These are phyloP conservation scores for Iris macrosiphon DNA, from an alignment of 106 monocot species.

Conservation along the genomic window DNA sequence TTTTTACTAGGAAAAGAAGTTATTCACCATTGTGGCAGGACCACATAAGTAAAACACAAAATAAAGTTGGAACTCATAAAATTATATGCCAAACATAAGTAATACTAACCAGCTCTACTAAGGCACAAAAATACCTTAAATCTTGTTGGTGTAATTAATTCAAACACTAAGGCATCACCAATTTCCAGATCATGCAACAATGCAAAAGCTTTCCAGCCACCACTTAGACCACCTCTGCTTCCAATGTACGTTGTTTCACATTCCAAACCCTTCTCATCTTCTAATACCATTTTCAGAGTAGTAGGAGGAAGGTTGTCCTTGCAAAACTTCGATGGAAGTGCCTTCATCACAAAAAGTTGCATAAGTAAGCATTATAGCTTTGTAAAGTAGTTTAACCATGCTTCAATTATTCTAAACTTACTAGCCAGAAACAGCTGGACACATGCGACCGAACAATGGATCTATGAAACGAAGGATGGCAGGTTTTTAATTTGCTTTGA, in stretches of 20 bases:
- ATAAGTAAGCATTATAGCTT: neutral
- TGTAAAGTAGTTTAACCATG: neutral
- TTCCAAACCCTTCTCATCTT: constrained; percentile 60
- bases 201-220: constrained; percentile 86
- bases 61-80: too few species aligned
- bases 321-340: constrained; percentile 74
- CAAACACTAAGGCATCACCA: constrained; percentile 75
- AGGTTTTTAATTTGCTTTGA: constrained; percentile 23
- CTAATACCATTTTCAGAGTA: constrained; percentile 57
- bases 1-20: too few species aligned
- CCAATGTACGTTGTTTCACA: constrained; percentile 55
- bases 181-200: constrained; percentile 63
- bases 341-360: constrained; percentile 17
- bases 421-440: constrained; percentile 73
- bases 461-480: constrained; percentile 57
- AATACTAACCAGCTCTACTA: too few species aligned
- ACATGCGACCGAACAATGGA: constrained; percentile 74
- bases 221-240: constrained; percentile 58
- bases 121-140: constrained; percentile 63
- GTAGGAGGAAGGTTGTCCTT: constrained; percentile 33
- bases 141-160: constrained; percentile 36
- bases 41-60: too few species aligned
- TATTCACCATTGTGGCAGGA: too few species aligned
- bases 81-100: too few species aligned
- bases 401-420: constrained; percentile 21